Evolutionary conservation across 2,329 filamentous ascomycete genomes (phyloP).

Genomic region (Diaporthe vaccinii): DNA sequence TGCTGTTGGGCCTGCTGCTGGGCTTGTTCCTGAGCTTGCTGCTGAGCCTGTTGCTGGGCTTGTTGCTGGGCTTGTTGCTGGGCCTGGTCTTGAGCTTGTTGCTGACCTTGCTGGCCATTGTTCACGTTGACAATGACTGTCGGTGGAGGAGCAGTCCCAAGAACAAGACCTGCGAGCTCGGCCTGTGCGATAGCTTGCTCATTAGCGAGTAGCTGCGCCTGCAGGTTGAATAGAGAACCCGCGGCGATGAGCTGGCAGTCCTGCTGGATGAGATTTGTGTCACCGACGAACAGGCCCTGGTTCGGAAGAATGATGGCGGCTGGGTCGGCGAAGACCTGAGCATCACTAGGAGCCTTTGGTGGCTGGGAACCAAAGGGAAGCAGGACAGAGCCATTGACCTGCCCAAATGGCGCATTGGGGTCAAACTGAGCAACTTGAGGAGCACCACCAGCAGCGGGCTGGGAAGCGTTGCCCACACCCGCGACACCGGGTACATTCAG

Average conservation of each 20-base stretch:
- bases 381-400: constrained; percentile 51
- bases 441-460: constrained; percentile 39
- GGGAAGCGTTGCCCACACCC: constrained; percentile 33
- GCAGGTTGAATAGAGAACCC: constrained; percentile 49
- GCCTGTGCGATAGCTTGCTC: constrained; percentile 48
- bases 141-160: constrained; percentile 42
- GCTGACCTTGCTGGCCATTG: constrained; percentile 3
- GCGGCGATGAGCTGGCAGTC: constrained; percentile 51
- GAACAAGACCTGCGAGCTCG: constrained; percentile 45
- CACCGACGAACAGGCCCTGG: constrained; percentile 53
- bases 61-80: constrained; percentile 1
- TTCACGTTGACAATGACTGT: constrained; percentile 34
- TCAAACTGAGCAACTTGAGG: constrained; percentile 47
- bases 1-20: neutral
- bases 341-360: constrained; percentile 47
- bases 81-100: neutral
- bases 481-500: constrained; percentile 32
- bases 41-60: neutral
- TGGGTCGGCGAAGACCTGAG: constrained; percentile 53
- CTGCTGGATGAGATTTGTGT: constrained; percentile 49
- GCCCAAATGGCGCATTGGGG: constrained; percentile 51
- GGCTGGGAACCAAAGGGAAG: constrained; percentile 51
- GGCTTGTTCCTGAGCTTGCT: neutral
- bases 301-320: constrained; percentile 54
- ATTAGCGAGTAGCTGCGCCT: constrained; percentile 44